A percentile compares a stretch with the other conserved stretches of the same genome.
phyloP scores from a whole-genome alignment of 2,329 filamentous ascomycete species.

The Botryotinia globosa region DNA sequence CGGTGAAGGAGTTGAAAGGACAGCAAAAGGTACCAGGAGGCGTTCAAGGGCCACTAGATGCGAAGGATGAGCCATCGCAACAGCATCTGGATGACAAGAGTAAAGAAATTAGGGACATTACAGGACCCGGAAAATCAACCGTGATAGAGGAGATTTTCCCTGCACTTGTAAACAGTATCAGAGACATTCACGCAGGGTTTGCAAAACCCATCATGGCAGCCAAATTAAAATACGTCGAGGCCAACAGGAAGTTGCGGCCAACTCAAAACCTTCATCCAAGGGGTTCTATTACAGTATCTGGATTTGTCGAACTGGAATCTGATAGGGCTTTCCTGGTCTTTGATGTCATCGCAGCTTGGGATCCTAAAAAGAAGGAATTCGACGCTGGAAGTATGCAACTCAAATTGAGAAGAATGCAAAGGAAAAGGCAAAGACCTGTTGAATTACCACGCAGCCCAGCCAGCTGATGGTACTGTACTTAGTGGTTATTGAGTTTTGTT shows the following conservation, averaged over 20 bases:
- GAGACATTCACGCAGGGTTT: conserved; percentile 29
- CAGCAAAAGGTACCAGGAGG: conserved; percentile 1
- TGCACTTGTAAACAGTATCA: neutral
- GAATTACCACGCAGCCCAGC: neutral
- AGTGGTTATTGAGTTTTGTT: neutral
- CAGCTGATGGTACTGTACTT: neutral
- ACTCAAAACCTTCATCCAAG: conserved; percentile 46
- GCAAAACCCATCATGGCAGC: conserved; percentile 33
- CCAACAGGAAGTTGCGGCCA: conserved; percentile 47
- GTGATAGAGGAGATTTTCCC: neutral
- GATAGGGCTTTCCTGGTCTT: conserved; percentile 48
- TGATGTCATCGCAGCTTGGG: conserved; percentile 53
- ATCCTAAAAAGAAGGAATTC: conserved; percentile 50
- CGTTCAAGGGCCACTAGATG: conserved; percentile 19
- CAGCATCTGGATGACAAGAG: conserved; percentile 21
- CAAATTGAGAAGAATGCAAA: conserved; percentile 45
- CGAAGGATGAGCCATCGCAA: conserved; percentile 28
- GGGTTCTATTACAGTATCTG: conserved; percentile 53
- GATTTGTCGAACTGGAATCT: conserved; percentile 53
- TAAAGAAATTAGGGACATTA: conserved; percentile 22
- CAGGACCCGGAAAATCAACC: conserved; percentile 11
- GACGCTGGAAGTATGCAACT: conserved; percentile 40
- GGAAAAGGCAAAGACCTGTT: conserved; percentile 41
- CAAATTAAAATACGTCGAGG: conserved; percentile 28
- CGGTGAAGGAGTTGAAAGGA: conserved; percentile 8